Conservation (phyloP, 768 basidiomycete genomes). For the Lyophyllum shimeji region DNA sequence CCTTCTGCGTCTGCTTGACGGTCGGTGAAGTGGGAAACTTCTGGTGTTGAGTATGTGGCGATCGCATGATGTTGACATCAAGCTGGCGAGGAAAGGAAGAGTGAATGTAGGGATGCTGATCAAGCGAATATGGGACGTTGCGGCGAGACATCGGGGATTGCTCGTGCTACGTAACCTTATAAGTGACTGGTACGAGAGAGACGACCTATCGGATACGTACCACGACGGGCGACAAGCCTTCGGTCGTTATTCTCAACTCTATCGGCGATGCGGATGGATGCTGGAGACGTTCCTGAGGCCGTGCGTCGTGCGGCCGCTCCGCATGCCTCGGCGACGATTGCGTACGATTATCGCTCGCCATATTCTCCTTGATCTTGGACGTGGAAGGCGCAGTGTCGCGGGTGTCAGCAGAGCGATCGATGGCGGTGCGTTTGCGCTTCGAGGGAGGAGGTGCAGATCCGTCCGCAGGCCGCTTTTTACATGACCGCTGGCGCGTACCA, state of each 20-base stretch:
- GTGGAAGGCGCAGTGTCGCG: slow-evolving; percentile 30
- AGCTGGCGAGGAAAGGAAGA: slow-evolving; percentile 37
- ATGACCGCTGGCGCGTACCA: slow-evolving; percentile 79
- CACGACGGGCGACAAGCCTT: slow-evolving; percentile 23
- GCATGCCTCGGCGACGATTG: slow-evolving; percentile 22
- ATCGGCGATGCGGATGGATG: slow-evolving; percentile 18
- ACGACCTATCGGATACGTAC: slow-evolving; percentile 19
- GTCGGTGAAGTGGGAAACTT: slow-evolving; percentile 36
- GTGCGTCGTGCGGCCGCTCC: slow-evolving; percentile 23
- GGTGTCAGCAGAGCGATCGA: slow-evolving; percentile 28
- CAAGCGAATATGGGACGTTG: slow-evolving; percentile 32
- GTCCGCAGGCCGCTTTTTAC: slow-evolving; percentile 75
- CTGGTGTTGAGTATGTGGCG: slow-evolving; percentile 28
- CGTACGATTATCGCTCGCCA: slow-evolving; percentile 26
- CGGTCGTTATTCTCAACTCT: slow-evolving; percentile 29
- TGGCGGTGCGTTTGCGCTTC: slow-evolving; percentile 50
- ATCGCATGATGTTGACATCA: slow-evolving; percentile 35
- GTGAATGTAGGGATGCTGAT: slow-evolving; percentile 34
- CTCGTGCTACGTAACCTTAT: slow-evolving; percentile 24
- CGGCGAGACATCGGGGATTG: slow-evolving; percentile 31
- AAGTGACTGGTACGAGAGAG: neutral
- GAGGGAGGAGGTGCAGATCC: slow-evolving; percentile 47
- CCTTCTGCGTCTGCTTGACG: slow-evolving; percentile 32
- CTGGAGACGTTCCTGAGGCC: slow-evolving; percentile 12
- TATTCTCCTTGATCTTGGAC: slow-evolving; percentile 40